Evolutionary conservation across 192 early-diverging fungal species (phyloP).

Genomic region (Coemansia sp.): DNA sequence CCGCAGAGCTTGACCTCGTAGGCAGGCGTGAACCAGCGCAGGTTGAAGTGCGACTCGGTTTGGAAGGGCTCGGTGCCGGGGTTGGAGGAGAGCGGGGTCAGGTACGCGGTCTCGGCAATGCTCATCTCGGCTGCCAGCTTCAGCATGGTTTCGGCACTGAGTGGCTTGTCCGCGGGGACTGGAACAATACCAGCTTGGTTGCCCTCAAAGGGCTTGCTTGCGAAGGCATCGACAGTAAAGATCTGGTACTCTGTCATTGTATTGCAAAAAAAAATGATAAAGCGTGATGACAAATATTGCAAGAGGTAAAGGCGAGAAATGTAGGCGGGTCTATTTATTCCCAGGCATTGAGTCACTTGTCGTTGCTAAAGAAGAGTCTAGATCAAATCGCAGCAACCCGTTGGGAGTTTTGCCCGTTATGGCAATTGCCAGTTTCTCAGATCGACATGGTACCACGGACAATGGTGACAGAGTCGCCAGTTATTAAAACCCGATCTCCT

Average conservation of each 20-base stretch:
- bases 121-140: slow-evolving; percentile 47
- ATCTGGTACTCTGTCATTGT: slow-evolving; percentile 26
- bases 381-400: background rate
- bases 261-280: background rate
- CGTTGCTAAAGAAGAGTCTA: background rate
- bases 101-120: slow-evolving; percentile 50
- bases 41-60: slow-evolving; percentile 7
- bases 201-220: slow-evolving; percentile 29
- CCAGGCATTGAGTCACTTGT: background rate
- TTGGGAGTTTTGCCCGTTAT: background rate
- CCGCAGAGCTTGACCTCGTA: slow-evolving; percentile 48
- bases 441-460: slow-evolving; percentile 12
- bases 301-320: background rate
- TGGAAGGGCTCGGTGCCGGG: slow-evolving; percentile 11
- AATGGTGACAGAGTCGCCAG: slow-evolving; percentile 19
- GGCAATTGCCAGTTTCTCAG: background rate
- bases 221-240: slow-evolving; percentile 39
- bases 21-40: slow-evolving; percentile 52
- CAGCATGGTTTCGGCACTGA: slow-evolving; percentile 14
- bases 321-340: background rate
- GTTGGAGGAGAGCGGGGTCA: slow-evolving; percentile 27
- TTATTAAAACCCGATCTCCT: slow-evolving; percentile 8
- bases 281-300: background rate
- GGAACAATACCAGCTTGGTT: slow-evolving; percentile 43
- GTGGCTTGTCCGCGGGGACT: slow-evolving; percentile 14